phyloP scores from a whole-genome alignment of 768 basidiomycete species.

The Hypholoma fasciculare region DNA sequence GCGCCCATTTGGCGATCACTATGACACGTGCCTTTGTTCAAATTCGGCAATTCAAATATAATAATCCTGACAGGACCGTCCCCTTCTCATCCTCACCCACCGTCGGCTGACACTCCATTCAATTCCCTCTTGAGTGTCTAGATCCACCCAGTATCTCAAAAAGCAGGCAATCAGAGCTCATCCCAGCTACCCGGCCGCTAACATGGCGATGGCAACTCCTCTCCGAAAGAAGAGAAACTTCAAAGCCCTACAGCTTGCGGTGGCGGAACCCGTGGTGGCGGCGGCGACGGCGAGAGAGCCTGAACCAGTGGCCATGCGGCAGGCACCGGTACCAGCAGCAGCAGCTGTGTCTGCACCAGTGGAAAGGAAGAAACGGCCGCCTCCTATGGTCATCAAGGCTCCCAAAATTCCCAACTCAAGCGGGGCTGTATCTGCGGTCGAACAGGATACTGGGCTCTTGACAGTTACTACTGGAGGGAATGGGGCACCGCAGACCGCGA shows the following conservation, averaged over 20 bases:
- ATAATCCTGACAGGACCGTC: slow-evolving; percentile 8
- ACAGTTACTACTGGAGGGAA: slow-evolving; percentile 46
- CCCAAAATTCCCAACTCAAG: slow-evolving; percentile 56
- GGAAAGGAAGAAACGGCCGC: slow-evolving; percentile 67
- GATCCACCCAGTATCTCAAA: not conserved
- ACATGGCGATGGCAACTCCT: slow-evolving; percentile 48
- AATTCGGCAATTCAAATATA: slow-evolving; percentile 20
- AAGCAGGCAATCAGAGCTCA: not conserved
- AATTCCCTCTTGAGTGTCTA: slow-evolving; percentile 1
- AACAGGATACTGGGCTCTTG: slow-evolving; percentile 45
- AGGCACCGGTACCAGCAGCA: slow-evolving; percentile 32
- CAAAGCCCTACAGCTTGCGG: slow-evolving; percentile 79
- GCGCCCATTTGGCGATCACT: slow-evolving; percentile 6
- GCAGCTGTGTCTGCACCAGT: slow-evolving; percentile 40
- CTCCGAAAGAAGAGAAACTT: slow-evolving; percentile 93
- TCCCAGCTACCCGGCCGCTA: slow-evolving; percentile 1
- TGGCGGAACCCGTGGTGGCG: slow-evolving; percentile 36
- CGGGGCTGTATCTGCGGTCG: slow-evolving; percentile 37
- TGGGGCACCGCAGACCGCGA: slow-evolving; percentile 57
- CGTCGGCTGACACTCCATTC: slow-evolving; percentile 5
- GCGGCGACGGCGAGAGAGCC: slow-evolving; percentile 26
- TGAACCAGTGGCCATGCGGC: slow-evolving; percentile 47
- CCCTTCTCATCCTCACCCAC: slow-evolving; percentile 20
- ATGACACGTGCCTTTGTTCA: slow-evolving; percentile 23
- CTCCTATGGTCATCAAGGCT: slow-evolving; percentile 80